phyloP scores from a whole-genome alignment of 2,329 filamentous ascomycete genomes.

The Stemphylium beticola region DNA sequence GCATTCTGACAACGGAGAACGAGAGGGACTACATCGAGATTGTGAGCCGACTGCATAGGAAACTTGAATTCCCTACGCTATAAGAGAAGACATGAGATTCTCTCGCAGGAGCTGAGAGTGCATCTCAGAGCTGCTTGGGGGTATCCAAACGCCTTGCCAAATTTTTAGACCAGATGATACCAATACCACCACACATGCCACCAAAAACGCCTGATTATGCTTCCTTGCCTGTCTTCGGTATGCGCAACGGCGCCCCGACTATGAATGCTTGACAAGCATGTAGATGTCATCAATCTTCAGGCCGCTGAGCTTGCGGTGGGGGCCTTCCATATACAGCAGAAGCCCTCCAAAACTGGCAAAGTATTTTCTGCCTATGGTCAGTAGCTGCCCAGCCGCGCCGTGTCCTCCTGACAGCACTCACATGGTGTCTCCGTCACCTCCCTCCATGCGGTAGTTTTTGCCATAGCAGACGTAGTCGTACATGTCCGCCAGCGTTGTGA shows the following conservation, averaged over 20 bases:
- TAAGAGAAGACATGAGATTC: constrained; percentile 21
- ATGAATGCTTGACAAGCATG: constrained; percentile 87
- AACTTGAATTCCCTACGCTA: constrained; percentile 72
- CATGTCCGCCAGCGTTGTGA: constrained; percentile 70
- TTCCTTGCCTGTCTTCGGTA: constrained; percentile 15
- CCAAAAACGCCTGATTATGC: constrained; percentile 43
- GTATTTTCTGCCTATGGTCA: constrained; percentile 71
- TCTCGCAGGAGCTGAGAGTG: background rate
- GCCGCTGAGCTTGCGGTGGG: constrained; percentile 92
- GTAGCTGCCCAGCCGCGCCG: constrained; percentile 15
- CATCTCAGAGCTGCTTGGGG: constrained; percentile 30
- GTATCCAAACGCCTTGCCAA: constrained; percentile 42
- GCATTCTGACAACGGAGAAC: constrained; percentile 77
- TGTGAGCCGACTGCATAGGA: constrained; percentile 74
- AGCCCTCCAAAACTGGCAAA: constrained; percentile 94
- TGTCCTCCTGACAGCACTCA: constrained; percentile 57
- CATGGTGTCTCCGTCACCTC: constrained; percentile 84
- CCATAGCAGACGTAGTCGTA: constrained; percentile 89
- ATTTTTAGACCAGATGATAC: constrained; percentile 38
- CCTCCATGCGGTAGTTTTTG: constrained; percentile 88
- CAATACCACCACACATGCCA: constrained; percentile 29
- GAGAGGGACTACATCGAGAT: constrained; percentile 82
- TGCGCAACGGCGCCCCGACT: background rate
- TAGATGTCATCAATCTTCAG: constrained; percentile 94
- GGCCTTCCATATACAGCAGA: constrained; percentile 87